Evolutionary conservation across 139 green algal species (phyloP), one percentile per base, ranked within the genome.

Genomic region (Nannochloris sp.): DNA sequence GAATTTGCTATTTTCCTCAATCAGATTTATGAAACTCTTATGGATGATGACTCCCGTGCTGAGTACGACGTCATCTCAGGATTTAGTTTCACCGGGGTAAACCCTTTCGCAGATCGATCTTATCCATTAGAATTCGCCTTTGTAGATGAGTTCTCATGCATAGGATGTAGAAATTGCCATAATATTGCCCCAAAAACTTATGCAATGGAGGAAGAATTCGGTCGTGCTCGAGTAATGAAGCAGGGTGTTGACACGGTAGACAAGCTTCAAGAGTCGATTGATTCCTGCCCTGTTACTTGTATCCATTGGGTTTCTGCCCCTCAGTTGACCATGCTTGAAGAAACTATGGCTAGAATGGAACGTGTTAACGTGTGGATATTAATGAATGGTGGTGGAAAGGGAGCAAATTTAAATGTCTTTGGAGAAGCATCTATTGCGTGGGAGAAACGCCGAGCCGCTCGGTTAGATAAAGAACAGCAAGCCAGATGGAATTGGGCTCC

Each of bases 71-170:
- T 45, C 5, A 70, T 78, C n/a, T 46, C 56, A 10, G 42, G 66
- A 0, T 61, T 67, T 42, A 27, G n/a, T 9, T 34, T 65, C 29
- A 57, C 58, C 19, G 59, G 44, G 25, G 31, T 61, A 60, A 73
- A 66, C 45, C 55, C 54, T n/a, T 64, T 68, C 27, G 25, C 59
- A 31, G 62, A 85, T 37, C 82, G 69, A 71, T 78, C 23, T 89
- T 84, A 68, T 61, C 80, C 32, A 61, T 85, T 58, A 74, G 75
- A 2, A 33, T 39, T 72, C 2, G 81, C 91, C 7, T 95, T 95
- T 78, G 89, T 95, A 54, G 89, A 95, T 62, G 89, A 96, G 64
- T 77, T 83, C 39, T 74, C 81, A 0, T 95, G 89, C 80, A 95
- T 95, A 44, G 89, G 89, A 14, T 93, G 86, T 79, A 85, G 87